These are phyloP conservation scores for Chaetomium sp. DNA, from an alignment of 2,329 filamentous ascomycete species.

Conservation along the genomic window DNA sequence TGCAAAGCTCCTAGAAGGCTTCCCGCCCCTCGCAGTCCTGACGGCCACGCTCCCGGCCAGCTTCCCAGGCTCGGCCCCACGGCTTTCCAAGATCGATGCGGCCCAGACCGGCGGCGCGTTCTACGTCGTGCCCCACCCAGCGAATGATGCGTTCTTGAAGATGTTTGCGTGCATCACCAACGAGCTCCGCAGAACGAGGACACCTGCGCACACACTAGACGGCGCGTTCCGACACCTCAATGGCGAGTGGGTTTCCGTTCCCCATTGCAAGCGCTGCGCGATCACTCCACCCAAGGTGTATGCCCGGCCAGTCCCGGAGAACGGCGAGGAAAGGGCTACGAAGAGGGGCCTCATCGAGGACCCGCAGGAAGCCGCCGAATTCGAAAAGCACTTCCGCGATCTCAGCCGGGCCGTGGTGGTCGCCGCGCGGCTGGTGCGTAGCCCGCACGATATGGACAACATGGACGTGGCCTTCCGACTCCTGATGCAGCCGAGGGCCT, in stretches of 20 bases:
- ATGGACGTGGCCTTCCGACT: constrained; percentile 9
- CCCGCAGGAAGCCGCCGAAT: constrained; percentile 13
- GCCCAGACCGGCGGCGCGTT: constrained; percentile 1
- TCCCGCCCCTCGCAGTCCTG: neutral
- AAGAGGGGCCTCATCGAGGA: constrained; percentile 12
- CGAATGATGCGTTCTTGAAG: constrained; percentile 16
- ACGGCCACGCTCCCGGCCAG: neutral
- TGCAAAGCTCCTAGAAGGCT: neutral
- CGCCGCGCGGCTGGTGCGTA: constrained; percentile 1
- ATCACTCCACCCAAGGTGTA: constrained; percentile 15
- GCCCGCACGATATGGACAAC: neutral
- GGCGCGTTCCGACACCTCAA: constrained; percentile 1
- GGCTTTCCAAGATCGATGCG: constrained; percentile 12
- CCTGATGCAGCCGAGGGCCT: constrained; percentile 11
- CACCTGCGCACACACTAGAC: neutral
- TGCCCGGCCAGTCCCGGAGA: neutral
- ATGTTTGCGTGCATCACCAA: constrained; percentile 10
- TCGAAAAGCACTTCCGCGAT: constrained; percentile 11
- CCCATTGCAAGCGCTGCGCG: constrained; percentile 12
- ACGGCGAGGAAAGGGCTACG: neutral
- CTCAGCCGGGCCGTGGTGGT: constrained; percentile 15
- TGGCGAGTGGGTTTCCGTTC: constrained; percentile 9
- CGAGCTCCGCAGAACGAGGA: constrained; percentile 2
- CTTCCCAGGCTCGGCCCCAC: constrained; percentile 1
- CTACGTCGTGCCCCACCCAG: constrained; percentile 7